Conservation (phyloP, 1,139 yeast species). For the Geotrichum siamense region DNA sequence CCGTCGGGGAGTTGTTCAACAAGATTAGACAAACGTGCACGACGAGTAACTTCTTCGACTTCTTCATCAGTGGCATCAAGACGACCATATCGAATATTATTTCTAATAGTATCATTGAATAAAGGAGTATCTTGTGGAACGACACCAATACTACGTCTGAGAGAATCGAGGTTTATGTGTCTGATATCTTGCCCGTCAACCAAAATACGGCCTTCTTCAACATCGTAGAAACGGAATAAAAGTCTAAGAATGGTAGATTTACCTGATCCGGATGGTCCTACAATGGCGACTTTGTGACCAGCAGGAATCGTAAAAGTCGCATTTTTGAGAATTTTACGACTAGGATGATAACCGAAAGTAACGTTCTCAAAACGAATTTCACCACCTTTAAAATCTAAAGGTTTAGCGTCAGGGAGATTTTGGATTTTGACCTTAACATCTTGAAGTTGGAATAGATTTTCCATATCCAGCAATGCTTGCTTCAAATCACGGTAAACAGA, state of each 20-base stretch:
- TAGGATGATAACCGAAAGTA: constrained; percentile 84
- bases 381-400: constrained; percentile 50
- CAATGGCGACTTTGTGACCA: constrained; percentile 85
- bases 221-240: constrained; percentile 85
- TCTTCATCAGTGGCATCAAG: constrained; percentile 68
- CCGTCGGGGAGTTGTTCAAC: constrained; percentile 77
- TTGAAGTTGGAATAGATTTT: constrained; percentile 75
- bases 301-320: constrained; percentile 84
- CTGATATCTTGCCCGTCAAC: constrained; percentile 88
- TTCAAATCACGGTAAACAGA: constrained; percentile 91
- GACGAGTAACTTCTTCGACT: constrained; percentile 53
- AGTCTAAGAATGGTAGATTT: constrained; percentile 83
- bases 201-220: constrained; percentile 63
- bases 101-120: constrained; percentile 82
- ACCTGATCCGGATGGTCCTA: constrained; percentile 94
- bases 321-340: constrained; percentile 74
- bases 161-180: constrained; percentile 64
- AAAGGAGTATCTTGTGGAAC: constrained; percentile 98
- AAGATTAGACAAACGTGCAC: constrained; percentile 62
- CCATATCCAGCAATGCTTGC: constrained; percentile 91
- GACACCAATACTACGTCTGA: constrained; percentile 73
- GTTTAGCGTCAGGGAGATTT: constrained; percentile 56
- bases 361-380: constrained; percentile 88
- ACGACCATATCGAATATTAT: constrained; percentile 83
- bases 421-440: constrained; percentile 61